These are phyloP conservation scores for Rhizodiscina lignyota DNA, from an alignment of 495 filamentous ascomycete species.

Conservation along the genomic window DNA sequence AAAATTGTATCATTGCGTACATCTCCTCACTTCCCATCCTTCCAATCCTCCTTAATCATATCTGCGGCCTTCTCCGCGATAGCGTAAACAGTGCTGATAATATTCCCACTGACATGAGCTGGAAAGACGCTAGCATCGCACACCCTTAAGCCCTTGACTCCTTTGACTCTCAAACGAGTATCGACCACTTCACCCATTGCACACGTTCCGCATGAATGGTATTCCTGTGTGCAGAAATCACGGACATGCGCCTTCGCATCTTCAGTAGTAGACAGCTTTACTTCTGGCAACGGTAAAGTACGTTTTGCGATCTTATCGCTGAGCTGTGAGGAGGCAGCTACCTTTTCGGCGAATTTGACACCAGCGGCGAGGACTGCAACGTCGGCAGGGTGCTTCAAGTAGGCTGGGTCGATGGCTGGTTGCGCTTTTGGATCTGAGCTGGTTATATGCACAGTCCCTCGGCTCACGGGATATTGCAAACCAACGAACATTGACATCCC, in stretches of 20 bases:
- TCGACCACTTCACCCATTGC: not conserved
- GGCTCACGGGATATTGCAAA: too few species aligned
- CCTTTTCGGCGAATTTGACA: not conserved
- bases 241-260: not conserved
- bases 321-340: not conserved
- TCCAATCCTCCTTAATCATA: too few species aligned
- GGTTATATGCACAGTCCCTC: conserved; percentile 8
- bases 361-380: not conserved
- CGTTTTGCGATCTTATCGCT: too few species aligned
- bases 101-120: conserved; percentile 1
- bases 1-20: too few species aligned
- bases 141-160: not conserved
- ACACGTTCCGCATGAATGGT: not conserved
- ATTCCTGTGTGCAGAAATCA: not conserved
- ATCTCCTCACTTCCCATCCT: too few species aligned
- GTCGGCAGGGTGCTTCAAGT: not conserved
- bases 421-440: conserved; percentile 7
- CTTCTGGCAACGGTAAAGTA: too few species aligned
- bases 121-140: not conserved
- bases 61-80: conserved; percentile 11
- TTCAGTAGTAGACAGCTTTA: not conserved
- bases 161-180: not conserved
- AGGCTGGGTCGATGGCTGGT: conserved; percentile 6
- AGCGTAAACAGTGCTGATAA: conserved; percentile 7
- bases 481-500: too few species aligned